Percentiles rank a stretch among this genome's conserved stretches.
Evolutionary conservation across 2,329 filamentous ascomycete genomes (phyloP).

Genomic region (Aspergillus fijiensis): DNA sequence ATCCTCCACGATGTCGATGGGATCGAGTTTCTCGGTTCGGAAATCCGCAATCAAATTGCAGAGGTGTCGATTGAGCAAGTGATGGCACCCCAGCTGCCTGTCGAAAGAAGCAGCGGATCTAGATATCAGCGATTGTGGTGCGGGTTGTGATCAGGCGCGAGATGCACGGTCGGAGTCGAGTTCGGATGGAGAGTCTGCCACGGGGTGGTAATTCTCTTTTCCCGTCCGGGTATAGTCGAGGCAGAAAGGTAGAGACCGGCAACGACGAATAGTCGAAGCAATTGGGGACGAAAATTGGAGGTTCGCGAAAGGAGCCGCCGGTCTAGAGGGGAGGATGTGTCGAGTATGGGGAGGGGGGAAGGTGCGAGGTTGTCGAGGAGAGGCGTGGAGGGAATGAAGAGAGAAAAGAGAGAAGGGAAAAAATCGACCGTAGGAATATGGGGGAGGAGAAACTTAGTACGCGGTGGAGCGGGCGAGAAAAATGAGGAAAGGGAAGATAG

Average conservation of each 20-base stretch:
- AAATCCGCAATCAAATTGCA: slow-evolving; percentile 19
- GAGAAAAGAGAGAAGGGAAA: slow-evolving; percentile 18
- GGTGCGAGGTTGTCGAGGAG: slow-evolving; percentile 22
- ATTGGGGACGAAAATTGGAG: slow-evolving; percentile 7
- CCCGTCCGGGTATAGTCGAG: neutral
- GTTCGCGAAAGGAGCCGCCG: slow-evolving; percentile 16
- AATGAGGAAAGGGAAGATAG: slow-evolving; percentile 23
- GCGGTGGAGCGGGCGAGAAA: slow-evolving; percentile 22
- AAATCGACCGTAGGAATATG: slow-evolving; percentile 24
- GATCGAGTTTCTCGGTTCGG: slow-evolving; percentile 13
- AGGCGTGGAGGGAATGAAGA: slow-evolving; percentile 9
- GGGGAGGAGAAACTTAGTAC: slow-evolving; percentile 23
- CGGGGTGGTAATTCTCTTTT: slow-evolving; percentile 6
- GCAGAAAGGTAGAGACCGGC: slow-evolving; percentile 13
- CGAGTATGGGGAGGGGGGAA: slow-evolving; percentile 9
- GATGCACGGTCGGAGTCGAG: neutral
- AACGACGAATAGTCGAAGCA: slow-evolving; percentile 20
- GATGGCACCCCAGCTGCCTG: slow-evolving; percentile 21
- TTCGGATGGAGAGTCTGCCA: neutral
- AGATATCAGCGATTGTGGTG: slow-evolving; percentile 1
- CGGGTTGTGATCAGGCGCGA: neutral
- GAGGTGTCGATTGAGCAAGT: slow-evolving; percentile 20
- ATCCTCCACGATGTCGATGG: slow-evolving; percentile 14
- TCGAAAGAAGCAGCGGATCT: slow-evolving; percentile 17
- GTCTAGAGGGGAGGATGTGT: slow-evolving; percentile 23